phyloP scores from a whole-genome alignment of 73 alveolate genomes.

The Paramecium octaurelia region DNA sequence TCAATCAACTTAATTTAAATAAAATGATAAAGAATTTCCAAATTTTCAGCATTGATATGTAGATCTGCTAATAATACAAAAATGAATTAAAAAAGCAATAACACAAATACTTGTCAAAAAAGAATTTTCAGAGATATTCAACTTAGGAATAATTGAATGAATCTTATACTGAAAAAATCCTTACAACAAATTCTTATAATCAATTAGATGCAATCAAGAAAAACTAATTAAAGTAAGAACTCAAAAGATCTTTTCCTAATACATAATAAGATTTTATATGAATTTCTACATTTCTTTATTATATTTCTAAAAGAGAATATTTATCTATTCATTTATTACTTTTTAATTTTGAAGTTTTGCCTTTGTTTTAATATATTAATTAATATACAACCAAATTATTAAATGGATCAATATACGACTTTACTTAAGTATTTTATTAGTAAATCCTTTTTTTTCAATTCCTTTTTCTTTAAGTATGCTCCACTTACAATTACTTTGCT shows the following conservation, averaged over 20 bases:
- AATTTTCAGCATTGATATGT: neutral
- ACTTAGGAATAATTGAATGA: neutral
- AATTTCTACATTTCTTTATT: neutral
- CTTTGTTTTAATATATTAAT: neutral
- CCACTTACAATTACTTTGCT: neutral
- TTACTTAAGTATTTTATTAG: neutral
- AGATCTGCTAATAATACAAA: neutral
- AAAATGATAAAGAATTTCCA: neutral
- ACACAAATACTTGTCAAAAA: neutral
- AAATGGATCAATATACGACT: neutral
- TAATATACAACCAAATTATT: neutral
- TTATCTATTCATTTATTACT: neutral
- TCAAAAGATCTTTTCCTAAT: neutral
- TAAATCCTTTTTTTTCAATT: neutral
- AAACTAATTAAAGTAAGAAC: neutral
- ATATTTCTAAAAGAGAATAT: neutral
- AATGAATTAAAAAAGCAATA: neutral
- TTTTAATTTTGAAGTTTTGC: neutral
- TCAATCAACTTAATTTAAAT: neutral
- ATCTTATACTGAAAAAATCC: neutral
- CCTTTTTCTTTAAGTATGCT: neutral
- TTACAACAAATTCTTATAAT: neutral
- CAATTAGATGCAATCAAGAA: neutral
- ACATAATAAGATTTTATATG: neutral
- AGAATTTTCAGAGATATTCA: neutral